phyloP scores from a whole-genome alignment of 2,329 filamentous ascomycete genomes.

The Sporothrix brasiliensis region DNA sequence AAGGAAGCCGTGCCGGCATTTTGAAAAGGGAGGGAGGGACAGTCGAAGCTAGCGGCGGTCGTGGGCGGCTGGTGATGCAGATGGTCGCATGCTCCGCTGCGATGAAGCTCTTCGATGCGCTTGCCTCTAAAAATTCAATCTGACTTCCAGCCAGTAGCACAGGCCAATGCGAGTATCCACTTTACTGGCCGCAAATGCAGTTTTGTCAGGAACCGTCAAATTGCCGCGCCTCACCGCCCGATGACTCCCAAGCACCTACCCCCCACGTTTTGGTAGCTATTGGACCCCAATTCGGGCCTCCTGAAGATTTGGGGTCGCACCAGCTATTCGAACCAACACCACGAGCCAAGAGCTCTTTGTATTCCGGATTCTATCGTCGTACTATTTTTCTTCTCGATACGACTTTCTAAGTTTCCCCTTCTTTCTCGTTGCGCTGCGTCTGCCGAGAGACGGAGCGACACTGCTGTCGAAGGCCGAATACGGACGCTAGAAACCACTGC shows the following conservation, averaged over 20 bases:
- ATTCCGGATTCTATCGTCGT: neutral
- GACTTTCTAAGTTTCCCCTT: neutral
- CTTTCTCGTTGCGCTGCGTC: neutral
- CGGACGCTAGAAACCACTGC: neutral
- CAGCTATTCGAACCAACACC: neutral
- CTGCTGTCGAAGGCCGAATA: neutral
- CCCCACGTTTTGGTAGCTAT: conserved; percentile 19
- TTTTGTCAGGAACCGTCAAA: conserved; percentile 18
- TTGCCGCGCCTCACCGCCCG: conserved; percentile 34
- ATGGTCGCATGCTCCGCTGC: conserved; percentile 5
- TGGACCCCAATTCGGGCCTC: conserved; percentile 25
- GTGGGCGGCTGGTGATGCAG: neutral
- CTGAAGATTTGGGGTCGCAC: neutral
- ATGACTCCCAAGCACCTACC: conserved; percentile 26
- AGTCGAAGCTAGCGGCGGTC: neutral
- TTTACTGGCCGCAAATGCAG: conserved; percentile 1
- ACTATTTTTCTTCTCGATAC: neutral
- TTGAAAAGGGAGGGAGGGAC: neutral
- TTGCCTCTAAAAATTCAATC: conserved; percentile 26
- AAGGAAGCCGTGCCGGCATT: conserved; percentile 31
- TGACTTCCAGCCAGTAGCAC: conserved; percentile 15
- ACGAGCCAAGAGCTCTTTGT: neutral
- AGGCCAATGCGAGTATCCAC: conserved; percentile 17
- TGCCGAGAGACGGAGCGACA: neutral
- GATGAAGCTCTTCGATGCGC: conserved; percentile 18